These are phyloP conservation scores for Allomyces javanicus DNA, from an alignment of 192 early-diverging fungal species.

Conservation along the genomic window DNA sequence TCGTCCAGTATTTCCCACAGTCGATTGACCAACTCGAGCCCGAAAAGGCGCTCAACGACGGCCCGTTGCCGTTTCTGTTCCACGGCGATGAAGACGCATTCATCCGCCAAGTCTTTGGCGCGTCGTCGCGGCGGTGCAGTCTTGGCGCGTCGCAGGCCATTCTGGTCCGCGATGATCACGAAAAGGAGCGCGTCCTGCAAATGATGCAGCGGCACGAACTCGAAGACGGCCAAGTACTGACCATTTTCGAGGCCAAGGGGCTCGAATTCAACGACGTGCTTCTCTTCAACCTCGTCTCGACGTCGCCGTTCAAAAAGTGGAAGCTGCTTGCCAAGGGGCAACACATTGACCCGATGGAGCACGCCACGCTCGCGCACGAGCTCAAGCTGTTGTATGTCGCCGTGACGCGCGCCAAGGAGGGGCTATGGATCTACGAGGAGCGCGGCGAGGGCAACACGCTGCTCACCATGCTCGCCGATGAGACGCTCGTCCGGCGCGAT, in stretches of 20 bases:
- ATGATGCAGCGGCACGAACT: conserved; percentile 54
- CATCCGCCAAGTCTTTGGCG: conserved; percentile 91
- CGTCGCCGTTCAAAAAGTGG: too few species aligned
- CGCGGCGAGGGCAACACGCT: conserved; percentile 44
- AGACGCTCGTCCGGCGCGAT: conserved; percentile 43
- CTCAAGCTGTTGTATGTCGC: conserved; percentile 49
- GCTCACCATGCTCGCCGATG: conserved; percentile 52
- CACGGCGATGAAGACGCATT: conserved; percentile 56
- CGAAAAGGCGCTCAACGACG: conserved; percentile 32
- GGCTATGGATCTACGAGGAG: conserved; percentile 33
- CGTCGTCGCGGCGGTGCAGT: conserved; percentile 83
- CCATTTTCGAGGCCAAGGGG: too few species aligned
- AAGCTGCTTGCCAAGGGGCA: too few species aligned
- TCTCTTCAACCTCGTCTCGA: too few species aligned
- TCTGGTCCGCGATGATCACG: too few species aligned
- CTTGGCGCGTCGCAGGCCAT: conserved; percentile 35
- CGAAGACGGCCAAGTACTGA: conserved; percentile 56
- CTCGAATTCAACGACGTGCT: too few species aligned
- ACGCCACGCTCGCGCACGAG: too few species aligned
- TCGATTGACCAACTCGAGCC: conserved; percentile 68
- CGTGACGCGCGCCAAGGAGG: conserved; percentile 20
- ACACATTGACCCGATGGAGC: too few species aligned
- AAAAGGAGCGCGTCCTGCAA: too few species aligned
- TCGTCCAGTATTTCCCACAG: conserved; percentile 62
- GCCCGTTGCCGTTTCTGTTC: too few species aligned